Evolutionary conservation across 495 filamentous ascomycete genomes (phyloP), one percentile per base, ranked within the genome.

Genomic region (Hypoxylon lienhwacheense): DNA sequence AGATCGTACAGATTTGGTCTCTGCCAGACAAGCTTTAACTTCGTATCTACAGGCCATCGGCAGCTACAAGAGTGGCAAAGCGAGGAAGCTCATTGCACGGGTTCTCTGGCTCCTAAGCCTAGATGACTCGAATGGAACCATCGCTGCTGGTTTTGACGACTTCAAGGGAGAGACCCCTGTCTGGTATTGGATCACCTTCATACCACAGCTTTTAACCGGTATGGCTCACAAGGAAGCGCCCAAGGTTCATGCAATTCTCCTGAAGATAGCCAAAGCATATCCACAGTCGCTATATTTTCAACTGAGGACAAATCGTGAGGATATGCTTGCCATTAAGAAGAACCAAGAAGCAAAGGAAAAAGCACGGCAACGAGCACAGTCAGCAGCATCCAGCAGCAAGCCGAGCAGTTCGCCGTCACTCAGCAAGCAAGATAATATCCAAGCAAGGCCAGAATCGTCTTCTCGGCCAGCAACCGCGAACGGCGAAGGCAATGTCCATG

Each of bases 151-250:
- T 6, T 97, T 95, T 56, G 89, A 95, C 53, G 87, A 88, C 51
- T 97, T 89, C 74, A 96, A 96, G 74, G 95, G 91, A 33, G 95
- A 99, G 29, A 90, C 87, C 5, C 91, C 90, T 1, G 87, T 93
- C 12, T 99, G 95, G 95, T 97, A 97, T 70, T 99, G 95, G 95
- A 97, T 97, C 48, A 97, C 93, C 0, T 99, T 91, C 68, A 97
- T 99, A 58, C 95, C 95, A 16, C 95, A 99, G 66, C 81, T 99
- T 32, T 78, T 99, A 20, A 89, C 87, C 31, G 91, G 90, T 43
- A 76, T 97, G 51, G 88, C 85, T 7, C 86, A 96, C 56, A 89
- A 89, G 48, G 95, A 99, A 71, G 91, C 90, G 11, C 81, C 82
- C n/a, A 83, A 95, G 37, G 85, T 90, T 52, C 84, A 91, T 48